A percentile compares a stretch with the other conserved stretches of the same genome.
Evolutionary conservation across 2,329 filamentous ascomycete genomes (phyloP).

Genomic region (Aspergillus caelatus): DNA sequence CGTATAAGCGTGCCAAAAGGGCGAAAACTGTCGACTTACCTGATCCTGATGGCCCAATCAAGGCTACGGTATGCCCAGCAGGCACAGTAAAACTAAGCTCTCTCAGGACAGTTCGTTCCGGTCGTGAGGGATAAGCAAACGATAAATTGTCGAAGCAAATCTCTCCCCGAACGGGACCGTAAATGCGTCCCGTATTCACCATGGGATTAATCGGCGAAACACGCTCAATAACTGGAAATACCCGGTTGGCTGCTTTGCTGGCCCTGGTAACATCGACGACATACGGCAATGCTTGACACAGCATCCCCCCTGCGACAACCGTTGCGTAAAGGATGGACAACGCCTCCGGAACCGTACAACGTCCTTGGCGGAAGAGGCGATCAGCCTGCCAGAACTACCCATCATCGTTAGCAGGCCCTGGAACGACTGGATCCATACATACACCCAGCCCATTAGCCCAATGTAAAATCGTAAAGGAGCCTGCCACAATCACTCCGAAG

Average conservation of each 20-base stretch:
- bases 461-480: background rate
- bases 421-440: background rate
- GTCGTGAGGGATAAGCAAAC: background rate
- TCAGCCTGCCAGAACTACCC: background rate
- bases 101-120: background rate
- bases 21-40: background rate
- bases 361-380: background rate
- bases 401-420: background rate
- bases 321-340: background rate
- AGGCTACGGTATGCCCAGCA: background rate
- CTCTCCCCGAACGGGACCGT: background rate
- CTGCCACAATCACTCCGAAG: background rate
- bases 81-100: background rate
- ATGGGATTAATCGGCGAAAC: background rate
- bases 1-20: background rate
- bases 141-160: background rate
- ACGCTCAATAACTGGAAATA: background rate
- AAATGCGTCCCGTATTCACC: background rate
- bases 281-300: background rate
- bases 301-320: background rate
- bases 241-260: background rate
- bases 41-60: background rate
- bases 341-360: background rate
- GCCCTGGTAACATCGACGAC: background rate
- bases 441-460: background rate